Conservation (phyloP, 2,329 filamentous ascomycete species). For the Dactylellina sp. region DNA sequence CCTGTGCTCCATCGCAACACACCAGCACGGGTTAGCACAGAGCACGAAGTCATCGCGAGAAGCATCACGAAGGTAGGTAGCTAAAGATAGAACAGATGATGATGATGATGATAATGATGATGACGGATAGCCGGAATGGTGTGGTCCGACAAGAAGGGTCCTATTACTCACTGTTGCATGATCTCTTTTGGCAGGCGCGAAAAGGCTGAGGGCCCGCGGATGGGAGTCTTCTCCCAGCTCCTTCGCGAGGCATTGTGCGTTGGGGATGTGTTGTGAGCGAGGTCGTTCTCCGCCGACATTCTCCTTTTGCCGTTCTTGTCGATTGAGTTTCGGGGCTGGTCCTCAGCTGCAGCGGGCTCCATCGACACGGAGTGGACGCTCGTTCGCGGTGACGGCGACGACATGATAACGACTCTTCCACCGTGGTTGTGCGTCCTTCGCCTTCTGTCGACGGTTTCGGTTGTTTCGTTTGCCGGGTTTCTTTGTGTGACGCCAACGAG, state of each 20-base stretch:
- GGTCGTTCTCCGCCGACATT: conserved; percentile 49
- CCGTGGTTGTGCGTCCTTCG: too few relatives aligned
- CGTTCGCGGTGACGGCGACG: conserved; percentile 27
- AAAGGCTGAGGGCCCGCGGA: conserved; percentile 65
- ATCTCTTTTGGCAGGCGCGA: conserved; percentile 75
- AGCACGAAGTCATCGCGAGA: not conserved
- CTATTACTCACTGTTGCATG: conserved; percentile 72
- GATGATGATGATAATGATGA: conserved; percentile 15
- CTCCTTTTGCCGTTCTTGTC: conserved; percentile 57
- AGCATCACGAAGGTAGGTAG: conserved; percentile 12
- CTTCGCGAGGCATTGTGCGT: conserved; percentile 28
- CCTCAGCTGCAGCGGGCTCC: conserved; percentile 12
- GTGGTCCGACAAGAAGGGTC: conserved; percentile 7
- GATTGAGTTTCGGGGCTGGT: conserved; percentile 51
- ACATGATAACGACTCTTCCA: conserved; percentile 1
- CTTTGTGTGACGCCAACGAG: conserved; percentile 34
- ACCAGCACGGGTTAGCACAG: conserved; percentile 4
- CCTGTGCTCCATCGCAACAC: conserved; percentile 63
- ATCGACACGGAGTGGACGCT: conserved; percentile 10
- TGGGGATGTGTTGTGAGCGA: conserved; percentile 31
- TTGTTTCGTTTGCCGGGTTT: conserved; percentile 12
- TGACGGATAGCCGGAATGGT: conserved; percentile 42
- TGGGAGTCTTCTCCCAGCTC: conserved; percentile 23
- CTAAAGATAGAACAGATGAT: conserved; percentile 22
- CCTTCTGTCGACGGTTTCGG: not conserved